Base-by-base conservation (phyloP, 306 rosid species). In the Cucurbita argyrosperma region DNA sequence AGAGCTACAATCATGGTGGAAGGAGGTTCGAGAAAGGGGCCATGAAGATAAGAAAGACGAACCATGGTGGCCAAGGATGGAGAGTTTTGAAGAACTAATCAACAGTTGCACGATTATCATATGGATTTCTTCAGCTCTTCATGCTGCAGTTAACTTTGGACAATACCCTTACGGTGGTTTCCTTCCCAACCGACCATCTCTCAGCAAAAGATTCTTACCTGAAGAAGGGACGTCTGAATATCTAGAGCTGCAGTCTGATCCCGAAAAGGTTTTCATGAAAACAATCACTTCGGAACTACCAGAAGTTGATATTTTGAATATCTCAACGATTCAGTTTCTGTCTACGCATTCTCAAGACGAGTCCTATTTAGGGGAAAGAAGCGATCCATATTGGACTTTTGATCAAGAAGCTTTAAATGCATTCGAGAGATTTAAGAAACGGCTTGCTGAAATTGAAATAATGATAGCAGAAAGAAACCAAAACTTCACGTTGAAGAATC, bases 1-100 rank as follows among this genome's bases (percentile, higher is more conserved):
- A 7, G 90, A 88, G 54, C 90, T 85, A 13, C 88, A 84, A 65
- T 63, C 79, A 38, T 88, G 92, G 92, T 88, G 92, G 92, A 80
- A 83, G 63, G 92, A 88, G 53, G 42, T 88, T 40, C 75, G 77
- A 64, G 85, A 83, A 26, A 52, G 66, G 23, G 92, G 92, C 23
- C 90, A 88, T 9, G 87, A 88, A 19, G 90, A 88, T 82, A 83
- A 80, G 85, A 85, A 88, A 80, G n/a, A 85, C 5, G 84, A 88
- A 60, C 74, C 82, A 7, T 83, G 90, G 92, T 88, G 92, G 92
- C 87, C 88, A 30, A 83, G 79, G 26, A 80, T 88, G 88, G 72
- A 85, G 15, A 88, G 74, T 2, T 10, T 56, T 1, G 55, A 80
- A 37, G 85, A 88, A 4, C 61, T 88, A 5, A 57, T 80, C 35